Evolutionary conservation across 176 grass and related monocot species (phyloP), one percentile per base, ranked within the genome.

Genomic region (Eleusine coracana): DNA sequence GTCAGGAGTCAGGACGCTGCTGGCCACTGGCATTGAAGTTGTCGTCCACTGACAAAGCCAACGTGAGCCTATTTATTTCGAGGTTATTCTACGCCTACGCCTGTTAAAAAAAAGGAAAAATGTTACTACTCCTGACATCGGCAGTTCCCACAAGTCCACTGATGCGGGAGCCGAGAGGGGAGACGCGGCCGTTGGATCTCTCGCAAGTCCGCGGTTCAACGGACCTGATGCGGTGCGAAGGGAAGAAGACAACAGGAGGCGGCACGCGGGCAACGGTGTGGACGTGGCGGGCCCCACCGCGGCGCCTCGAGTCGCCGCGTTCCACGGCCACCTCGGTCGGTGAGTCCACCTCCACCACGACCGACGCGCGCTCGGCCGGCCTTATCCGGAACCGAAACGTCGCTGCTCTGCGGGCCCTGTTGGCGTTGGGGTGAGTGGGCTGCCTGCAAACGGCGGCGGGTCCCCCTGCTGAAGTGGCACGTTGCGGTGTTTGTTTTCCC

Each of bases 231-330:
- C 50, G 15, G 3, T 17, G 50, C 50, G 15, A 17, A 17, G 44
- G 44, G 46, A 13, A 18, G 14, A 13, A 0, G 50, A 34, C 31
- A 34, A 34, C 31, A 34, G 2, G 31, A 34, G 31, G 31, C n/a
- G n/a, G n/a, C n/a, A n/a, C n/a, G n/a, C n/a, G n/a, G n/a, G n/a
- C n/a, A n/a, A 36, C 31, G 14, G 1, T 1, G 18, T 2, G 12
- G 18, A 7, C 5, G 8, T 5, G 0, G 21, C 10, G 36, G 73
- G 63, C 4, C 20, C 66, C 83, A 4, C 1, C 11, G 12, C 4
- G 7, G 68, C 6, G 77, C 46, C 27, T 37, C 84, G 77, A 20
- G 84, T 74, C 77, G 77, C 77, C 77, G 61, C 70, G 77, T 87
- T 81, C 40, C 54, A 14, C 71, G 78, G 78, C 49, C 20, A 10